Percentiles rank a stretch among this genome's conserved stretches.
Evolutionary conservation across 2,329 filamentous ascomycete genomes (phyloP).

Genomic region (Helotiales sp.): DNA sequence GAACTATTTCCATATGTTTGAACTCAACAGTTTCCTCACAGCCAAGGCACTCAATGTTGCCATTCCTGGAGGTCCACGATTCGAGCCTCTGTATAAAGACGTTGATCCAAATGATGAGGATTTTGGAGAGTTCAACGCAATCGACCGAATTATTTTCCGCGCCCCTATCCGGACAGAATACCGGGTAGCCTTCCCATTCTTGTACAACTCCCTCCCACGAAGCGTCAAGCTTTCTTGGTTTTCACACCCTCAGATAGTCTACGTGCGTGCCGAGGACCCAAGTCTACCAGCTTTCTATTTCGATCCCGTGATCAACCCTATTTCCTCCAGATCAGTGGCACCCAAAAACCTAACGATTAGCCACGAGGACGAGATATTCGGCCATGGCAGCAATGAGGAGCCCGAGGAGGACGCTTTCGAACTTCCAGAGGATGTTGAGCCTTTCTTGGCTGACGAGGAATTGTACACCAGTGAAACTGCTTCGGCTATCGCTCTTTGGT

Average conservation of each 20-base stretch:
- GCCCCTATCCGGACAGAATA: slow-evolving; percentile 95
- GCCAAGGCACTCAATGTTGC: slow-evolving; percentile 97
- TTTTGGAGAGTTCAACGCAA: slow-evolving; percentile 99
- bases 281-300: slow-evolving; percentile 96
- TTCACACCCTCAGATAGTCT: slow-evolving; percentile 91
- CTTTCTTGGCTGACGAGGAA: slow-evolving; percentile 88
- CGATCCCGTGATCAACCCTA: slow-evolving; percentile 96
- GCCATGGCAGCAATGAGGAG: slow-evolving; percentile 73
- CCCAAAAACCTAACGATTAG: slow-evolving; percentile 92
- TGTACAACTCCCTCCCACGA: slow-evolving; percentile 95
- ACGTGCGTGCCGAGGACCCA: slow-evolving; percentile 84
- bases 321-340: slow-evolving; percentile 91
- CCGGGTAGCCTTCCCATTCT: slow-evolving; percentile 88
- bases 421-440: slow-evolving; percentile 78
- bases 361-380: slow-evolving; percentile 94
- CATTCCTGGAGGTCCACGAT: slow-evolving; percentile 94
- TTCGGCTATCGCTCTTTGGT: slow-evolving; percentile 93
- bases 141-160: slow-evolving; percentile 98
- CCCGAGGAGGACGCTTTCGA: slow-evolving; percentile 80
- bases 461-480: slow-evolving; percentile 88
- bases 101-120: slow-evolving; percentile 99
- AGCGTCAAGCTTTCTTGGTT: slow-evolving; percentile 95
- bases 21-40: slow-evolving; percentile 91
- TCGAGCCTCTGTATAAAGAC: slow-evolving; percentile 97
- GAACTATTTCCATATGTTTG: slow-evolving; percentile 98